Percentiles rank a stretch among this genome's conserved stretches.
phyloP scores from a whole-genome alignment of 495 filamentous ascomycete species.

The Jackrogersella minutella region DNA sequence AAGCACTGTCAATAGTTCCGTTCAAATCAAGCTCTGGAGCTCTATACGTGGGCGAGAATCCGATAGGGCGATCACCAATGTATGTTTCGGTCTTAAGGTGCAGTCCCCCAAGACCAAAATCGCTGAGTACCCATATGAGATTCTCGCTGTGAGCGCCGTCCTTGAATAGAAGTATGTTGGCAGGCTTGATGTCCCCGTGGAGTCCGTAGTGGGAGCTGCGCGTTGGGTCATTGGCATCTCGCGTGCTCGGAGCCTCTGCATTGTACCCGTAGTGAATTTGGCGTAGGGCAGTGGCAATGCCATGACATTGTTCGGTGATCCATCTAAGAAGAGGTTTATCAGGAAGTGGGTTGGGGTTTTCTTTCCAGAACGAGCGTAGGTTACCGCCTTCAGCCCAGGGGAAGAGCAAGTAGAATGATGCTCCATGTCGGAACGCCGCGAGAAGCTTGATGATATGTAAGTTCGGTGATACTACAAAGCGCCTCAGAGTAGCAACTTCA shows the following conservation, averaged over 20 bases:
- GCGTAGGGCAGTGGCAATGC: conserved; percentile 21
- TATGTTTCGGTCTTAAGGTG: not conserved
- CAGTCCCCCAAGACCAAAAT: conserved; percentile 14
- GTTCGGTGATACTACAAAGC: conserved; percentile 6
- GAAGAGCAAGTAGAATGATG: conserved; percentile 35
- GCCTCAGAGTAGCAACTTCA: conserved; percentile 20
- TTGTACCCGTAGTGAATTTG: conserved; percentile 22
- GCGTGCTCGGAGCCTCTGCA: not conserved
- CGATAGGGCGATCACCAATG: not conserved
- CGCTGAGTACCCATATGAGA: not conserved
- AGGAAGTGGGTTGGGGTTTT: conserved; percentile 13
- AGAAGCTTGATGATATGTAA: conserved; percentile 17
- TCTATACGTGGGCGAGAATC: conserved; percentile 27
- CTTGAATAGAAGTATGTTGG: conserved; percentile 15
- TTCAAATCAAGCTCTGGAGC: conserved; percentile 32
- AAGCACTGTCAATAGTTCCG: conserved; percentile 17
- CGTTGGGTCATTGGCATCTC: not conserved
- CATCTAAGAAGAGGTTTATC: conserved; percentile 3
- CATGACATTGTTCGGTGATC: conserved; percentile 28
- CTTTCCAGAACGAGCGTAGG: conserved; percentile 30
- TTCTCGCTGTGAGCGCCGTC: not conserved
- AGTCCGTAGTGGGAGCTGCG: conserved; percentile 6
- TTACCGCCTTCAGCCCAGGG: conserved; percentile 40
- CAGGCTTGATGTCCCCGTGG: conserved; percentile 42
- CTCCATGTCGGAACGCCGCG: conserved; percentile 27